Percentiles rank a stretch among this genome's conserved stretches.
Evolutionary conservation across 2,329 filamentous ascomycete species (phyloP).

Genomic region (Fusarium bulbicola): DNA sequence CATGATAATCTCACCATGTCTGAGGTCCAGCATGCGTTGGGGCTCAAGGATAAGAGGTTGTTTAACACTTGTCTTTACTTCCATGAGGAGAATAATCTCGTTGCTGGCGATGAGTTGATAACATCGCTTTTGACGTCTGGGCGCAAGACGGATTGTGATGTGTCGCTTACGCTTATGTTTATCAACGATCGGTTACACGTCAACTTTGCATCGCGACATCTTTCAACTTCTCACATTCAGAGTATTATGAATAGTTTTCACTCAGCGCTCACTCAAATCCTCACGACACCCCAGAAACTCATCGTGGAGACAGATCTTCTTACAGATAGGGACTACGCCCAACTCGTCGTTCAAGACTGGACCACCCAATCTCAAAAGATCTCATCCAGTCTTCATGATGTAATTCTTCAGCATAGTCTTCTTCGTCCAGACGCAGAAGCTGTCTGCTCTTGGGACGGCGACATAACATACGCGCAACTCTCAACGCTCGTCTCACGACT

Average conservation of each 20-base stretch:
- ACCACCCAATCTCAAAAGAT: slow-evolving; percentile 51
- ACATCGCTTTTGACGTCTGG: slow-evolving; percentile 33
- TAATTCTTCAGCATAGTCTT: slow-evolving; percentile 54
- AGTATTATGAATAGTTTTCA: slow-evolving; percentile 64
- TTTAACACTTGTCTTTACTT: slow-evolving; percentile 64
- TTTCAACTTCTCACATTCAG: slow-evolving; percentile 54
- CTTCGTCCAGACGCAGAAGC: slow-evolving; percentile 52
- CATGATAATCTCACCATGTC: slow-evolving; percentile 58
- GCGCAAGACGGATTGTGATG: slow-evolving; percentile 56
- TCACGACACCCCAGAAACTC: slow-evolving; percentile 52
- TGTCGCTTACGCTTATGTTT: slow-evolving; percentile 57
- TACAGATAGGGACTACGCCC: slow-evolving; percentile 63
- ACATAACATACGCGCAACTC: slow-evolving; percentile 54
- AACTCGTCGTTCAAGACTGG: slow-evolving; percentile 62
- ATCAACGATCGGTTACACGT: slow-evolving; percentile 52
- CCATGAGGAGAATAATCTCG: slow-evolving; percentile 48
- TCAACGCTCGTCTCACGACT: slow-evolving; percentile 51
- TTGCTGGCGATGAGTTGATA: neutral
- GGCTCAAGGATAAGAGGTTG: slow-evolving; percentile 52
- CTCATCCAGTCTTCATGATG: slow-evolving; percentile 55
- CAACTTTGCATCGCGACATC: slow-evolving; percentile 56
- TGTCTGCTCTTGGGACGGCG: slow-evolving; percentile 56
- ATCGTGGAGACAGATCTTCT: slow-evolving; percentile 62
- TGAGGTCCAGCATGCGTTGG: slow-evolving; percentile 58
- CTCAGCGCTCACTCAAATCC: slow-evolving; percentile 57